Percentiles rank a stretch among this genome's conserved stretches.
phyloP scores from a whole-genome alignment of 805 yeast species.

The Lipomyces spencermartinsiae region DNA sequence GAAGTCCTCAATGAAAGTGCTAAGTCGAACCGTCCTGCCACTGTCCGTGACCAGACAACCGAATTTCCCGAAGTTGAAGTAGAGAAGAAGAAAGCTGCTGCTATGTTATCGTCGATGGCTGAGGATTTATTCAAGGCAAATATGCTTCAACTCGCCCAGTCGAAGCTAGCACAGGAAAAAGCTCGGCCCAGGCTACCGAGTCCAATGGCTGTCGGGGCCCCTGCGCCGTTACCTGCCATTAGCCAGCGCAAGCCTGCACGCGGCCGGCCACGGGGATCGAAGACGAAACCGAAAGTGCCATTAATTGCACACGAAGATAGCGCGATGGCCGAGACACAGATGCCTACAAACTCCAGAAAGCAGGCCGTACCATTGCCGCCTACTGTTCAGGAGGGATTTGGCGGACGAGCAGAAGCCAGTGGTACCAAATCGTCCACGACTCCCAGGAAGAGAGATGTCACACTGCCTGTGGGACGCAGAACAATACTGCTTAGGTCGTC shows the following conservation, averaged over 20 bases:
- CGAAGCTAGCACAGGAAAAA: not conserved
- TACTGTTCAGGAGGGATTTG: not conserved
- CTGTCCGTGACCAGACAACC: not conserved
- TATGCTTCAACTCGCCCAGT: not conserved
- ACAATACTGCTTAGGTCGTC: not conserved
- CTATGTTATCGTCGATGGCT: not conserved
- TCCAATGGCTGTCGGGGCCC: not conserved
- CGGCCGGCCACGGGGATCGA: conserved; percentile 5
- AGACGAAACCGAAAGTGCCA: conserved; percentile 1
- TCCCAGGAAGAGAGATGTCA: not conserved
- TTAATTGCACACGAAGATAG: not conserved
- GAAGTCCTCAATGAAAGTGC: not conserved
- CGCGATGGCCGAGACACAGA: not conserved
- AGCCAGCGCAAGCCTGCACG: not conserved
- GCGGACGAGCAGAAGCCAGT: not conserved
- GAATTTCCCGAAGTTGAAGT: not conserved
- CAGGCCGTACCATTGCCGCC: not conserved
- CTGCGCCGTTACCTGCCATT: not conserved
- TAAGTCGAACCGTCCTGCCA: not conserved
- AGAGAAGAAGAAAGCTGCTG: not conserved
- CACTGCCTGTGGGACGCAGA: not conserved
- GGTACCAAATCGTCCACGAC: not conserved
- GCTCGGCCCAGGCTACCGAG: not conserved
- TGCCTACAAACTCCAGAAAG: not conserved
- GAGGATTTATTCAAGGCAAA: not conserved